These are phyloP conservation scores for Setaria italica DNA, from an alignment of 202 grass and related monocot species.

Conservation along the genomic window DNA sequence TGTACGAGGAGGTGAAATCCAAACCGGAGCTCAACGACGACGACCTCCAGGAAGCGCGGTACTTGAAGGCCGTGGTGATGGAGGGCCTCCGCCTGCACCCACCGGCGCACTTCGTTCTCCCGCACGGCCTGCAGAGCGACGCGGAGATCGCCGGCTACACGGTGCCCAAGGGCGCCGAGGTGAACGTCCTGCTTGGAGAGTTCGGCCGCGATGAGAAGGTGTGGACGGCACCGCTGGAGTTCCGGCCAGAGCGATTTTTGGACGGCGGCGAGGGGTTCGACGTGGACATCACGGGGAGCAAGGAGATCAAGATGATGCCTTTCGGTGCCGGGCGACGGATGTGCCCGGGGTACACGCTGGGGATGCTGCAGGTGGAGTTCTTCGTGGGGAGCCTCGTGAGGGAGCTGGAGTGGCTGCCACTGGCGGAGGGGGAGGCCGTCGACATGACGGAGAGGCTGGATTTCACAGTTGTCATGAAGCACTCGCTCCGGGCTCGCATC, in stretches of 20 bases:
- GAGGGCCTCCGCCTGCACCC: background rate
- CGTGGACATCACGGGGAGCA: background rate
- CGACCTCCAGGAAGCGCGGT: background rate
- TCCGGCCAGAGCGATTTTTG: slow-evolving; percentile 45
- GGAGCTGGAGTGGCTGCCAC: background rate
- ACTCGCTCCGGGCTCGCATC: background rate
- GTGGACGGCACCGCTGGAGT: slow-evolving; percentile 36
- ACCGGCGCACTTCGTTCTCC: background rate
- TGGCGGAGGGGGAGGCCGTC: background rate
- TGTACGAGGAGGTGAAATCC: background rate
- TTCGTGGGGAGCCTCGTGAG: slow-evolving; percentile 4
- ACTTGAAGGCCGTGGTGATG: slow-evolving; percentile 14
- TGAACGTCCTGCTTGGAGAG: slow-evolving; percentile 40
- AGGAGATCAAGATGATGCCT: slow-evolving; percentile 27
- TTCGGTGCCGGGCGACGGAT: background rate
- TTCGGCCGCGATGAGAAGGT: slow-evolving; percentile 30
- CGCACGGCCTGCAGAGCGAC: background rate
- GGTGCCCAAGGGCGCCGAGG: slow-evolving; percentile 34
- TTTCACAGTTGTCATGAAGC: slow-evolving; percentile 8
- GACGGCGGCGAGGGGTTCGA: slow-evolving; percentile 28
- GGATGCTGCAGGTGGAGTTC: background rate
- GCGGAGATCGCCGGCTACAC: background rate
- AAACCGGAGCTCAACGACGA: background rate
- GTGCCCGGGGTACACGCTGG: slow-evolving; percentile 8
- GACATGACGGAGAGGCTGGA: background rate